A percentile compares a stretch with the other conserved stretches of the same genome.
Evolutionary conservation across 352 stramenopile species (phyloP).

Genomic region (Pythium apleroticum): DNA sequence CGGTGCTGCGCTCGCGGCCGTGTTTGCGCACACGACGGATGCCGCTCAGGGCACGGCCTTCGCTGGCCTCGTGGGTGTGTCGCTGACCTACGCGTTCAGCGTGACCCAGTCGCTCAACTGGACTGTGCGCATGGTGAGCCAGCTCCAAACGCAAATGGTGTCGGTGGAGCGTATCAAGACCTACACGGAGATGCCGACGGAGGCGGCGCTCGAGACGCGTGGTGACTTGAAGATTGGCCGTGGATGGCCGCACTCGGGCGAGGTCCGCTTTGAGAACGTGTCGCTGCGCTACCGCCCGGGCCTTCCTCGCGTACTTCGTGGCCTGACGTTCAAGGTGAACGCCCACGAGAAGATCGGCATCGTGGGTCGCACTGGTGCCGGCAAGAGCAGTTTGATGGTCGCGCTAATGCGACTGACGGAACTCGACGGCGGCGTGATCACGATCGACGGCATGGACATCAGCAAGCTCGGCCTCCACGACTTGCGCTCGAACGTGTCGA

Average conservation of each 20-base stretch:
- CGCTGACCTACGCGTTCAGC: conserved; percentile 78
- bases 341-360: conserved; percentile 35
- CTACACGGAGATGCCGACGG: conserved; percentile 59
- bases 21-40: conserved; percentile 49
- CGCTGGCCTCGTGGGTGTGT: conserved; percentile 63
- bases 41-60: conserved; percentile 41
- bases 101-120: conserved; percentile 80
- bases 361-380: conserved; percentile 28
- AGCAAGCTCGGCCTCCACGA: conserved; percentile 31
- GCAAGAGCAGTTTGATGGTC: conserved; percentile 44
- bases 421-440: conserved; percentile 48
- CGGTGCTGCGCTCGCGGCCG: conserved; percentile 51
- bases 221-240: conserved; percentile 9
- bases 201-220: conserved; percentile 43
- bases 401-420: conserved; percentile 39
- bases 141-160: conserved; percentile 80
- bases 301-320: conserved; percentile 37
- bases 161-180: conserved; percentile 76
- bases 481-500: conserved; percentile 29
- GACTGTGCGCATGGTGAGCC: conserved; percentile 71
- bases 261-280: conserved; percentile 35
- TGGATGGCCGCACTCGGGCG: conserved; percentile 33
- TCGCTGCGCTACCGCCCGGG: conserved; percentile 39
- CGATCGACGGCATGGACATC: conserved; percentile 86
- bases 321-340: conserved; percentile 32